phyloP scores from a whole-genome alignment of 768 basidiomycete genomes.

The Boletus tomentosulus region DNA sequence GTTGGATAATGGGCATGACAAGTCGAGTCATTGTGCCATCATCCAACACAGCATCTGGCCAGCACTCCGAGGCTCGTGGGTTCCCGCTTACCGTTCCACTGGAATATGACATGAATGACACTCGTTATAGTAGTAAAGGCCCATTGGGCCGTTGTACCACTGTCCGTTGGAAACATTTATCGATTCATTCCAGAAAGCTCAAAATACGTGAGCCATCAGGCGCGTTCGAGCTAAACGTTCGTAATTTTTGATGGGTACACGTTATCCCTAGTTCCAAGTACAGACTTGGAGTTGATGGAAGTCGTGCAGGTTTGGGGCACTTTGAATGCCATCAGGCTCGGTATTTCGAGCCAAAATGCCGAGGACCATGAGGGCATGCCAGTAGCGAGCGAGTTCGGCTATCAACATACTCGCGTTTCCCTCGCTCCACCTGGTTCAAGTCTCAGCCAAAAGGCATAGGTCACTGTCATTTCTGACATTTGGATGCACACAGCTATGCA shows the following conservation, averaged over 20 bases:
- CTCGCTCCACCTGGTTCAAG: background rate
- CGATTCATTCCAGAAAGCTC: background rate
- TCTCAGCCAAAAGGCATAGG: background rate
- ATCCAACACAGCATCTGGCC: background rate
- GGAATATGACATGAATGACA: too few species aligned
- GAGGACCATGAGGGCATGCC: too few species aligned
- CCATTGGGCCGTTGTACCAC: background rate
- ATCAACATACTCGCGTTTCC: too few species aligned
- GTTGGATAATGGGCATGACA: background rate
- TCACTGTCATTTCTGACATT: background rate
- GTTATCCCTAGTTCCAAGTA: too few species aligned
- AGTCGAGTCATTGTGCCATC: background rate
- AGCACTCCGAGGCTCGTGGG: background rate
- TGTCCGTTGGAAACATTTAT: background rate
- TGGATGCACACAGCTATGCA: background rate
- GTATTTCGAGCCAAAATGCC: too few species aligned
- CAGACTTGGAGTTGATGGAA: too few species aligned
- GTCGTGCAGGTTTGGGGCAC: too few species aligned
- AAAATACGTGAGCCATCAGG: background rate
- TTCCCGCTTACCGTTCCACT: background rate
- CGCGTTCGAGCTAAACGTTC: background rate
- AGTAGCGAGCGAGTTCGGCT: too few species aligned
- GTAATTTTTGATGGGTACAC: too few species aligned
- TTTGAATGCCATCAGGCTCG: too few species aligned
- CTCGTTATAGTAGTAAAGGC: background rate